Percentiles rank a stretch among this genome's conserved stretches.
These are phyloP conservation scores for Nannizzia gypsea DNA, from an alignment of 2,329 filamentous ascomycete genomes.

Conservation along the genomic window DNA sequence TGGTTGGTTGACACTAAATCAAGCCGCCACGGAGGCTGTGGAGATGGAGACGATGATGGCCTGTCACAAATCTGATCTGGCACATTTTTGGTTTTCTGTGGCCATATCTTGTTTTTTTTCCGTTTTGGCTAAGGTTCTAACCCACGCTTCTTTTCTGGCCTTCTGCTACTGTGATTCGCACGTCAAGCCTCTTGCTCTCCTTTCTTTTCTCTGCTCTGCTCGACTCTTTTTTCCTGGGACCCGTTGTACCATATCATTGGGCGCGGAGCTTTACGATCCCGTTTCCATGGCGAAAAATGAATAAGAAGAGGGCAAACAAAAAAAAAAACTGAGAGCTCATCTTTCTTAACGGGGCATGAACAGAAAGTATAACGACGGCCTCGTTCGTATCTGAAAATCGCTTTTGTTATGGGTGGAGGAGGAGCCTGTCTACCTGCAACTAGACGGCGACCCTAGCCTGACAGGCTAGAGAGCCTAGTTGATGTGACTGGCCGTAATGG, in stretches of 20 bases:
- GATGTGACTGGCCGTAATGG: background rate
- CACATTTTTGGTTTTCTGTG: background rate
- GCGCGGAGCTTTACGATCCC: background rate
- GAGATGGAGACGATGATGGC: background rate
- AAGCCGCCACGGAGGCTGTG: background rate
- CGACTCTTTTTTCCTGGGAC: background rate
- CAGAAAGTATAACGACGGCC: background rate
- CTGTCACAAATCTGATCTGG: conserved; percentile 2
- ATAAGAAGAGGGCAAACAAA: background rate
- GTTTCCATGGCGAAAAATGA: background rate
- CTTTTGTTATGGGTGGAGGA: background rate
- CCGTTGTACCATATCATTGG: background rate
- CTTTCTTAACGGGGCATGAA: background rate
- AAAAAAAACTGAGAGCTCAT: conserved; percentile 4
- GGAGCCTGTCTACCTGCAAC: background rate
- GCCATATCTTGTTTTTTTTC: too few species aligned
- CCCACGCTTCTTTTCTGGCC: background rate
- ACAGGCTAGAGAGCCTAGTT: background rate
- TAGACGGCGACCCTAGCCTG: background rate
- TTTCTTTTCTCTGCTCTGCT: background rate
- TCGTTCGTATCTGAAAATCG: conserved; percentile 1
- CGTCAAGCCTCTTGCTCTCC: background rate
- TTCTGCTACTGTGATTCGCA: background rate
- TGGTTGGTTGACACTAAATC: background rate
- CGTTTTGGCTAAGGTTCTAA: background rate